Percentiles rank a stretch among this genome's conserved stretches.
Evolutionary conservation across 2,329 filamentous ascomycete genomes (phyloP).

Genomic region (Corynespora cassiicola): DNA sequence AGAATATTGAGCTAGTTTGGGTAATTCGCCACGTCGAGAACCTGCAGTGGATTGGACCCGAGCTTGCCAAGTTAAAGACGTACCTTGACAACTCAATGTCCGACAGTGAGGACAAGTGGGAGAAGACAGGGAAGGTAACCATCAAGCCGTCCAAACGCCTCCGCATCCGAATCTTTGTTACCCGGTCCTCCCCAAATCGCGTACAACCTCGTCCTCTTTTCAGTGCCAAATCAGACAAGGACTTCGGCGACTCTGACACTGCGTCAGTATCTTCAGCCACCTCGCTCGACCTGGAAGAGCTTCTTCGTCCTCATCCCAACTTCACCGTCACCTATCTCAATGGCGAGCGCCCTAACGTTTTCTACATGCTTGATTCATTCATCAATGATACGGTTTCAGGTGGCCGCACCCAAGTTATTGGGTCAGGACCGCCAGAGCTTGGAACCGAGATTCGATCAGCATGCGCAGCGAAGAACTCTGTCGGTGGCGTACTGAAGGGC

Average conservation of each 20-base stretch:
- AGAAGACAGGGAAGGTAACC: conserved; percentile 1
- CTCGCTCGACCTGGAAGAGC: conserved; percentile 9
- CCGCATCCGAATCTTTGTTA: conserved; percentile 23
- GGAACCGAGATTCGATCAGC: conserved; percentile 32
- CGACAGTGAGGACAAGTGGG: neutral
- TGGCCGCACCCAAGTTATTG: conserved; percentile 30
- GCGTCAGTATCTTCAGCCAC: conserved; percentile 7
- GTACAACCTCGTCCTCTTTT: conserved; percentile 1
- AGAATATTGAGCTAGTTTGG: conserved; percentile 29
- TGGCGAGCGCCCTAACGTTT: conserved; percentile 21
- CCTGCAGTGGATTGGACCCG: conserved; percentile 25
- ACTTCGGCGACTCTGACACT: conserved; percentile 9
- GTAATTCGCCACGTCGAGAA: conserved; percentile 28
- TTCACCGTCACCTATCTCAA: conserved; percentile 29
- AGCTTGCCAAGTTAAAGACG: conserved; percentile 22
- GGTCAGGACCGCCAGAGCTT: conserved; percentile 27
- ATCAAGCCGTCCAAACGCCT: conserved; percentile 10
- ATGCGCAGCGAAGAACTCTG: conserved; percentile 27
- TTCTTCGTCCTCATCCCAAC: conserved; percentile 13
- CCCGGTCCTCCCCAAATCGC: conserved; percentile 9
- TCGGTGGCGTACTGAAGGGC: conserved; percentile 30
- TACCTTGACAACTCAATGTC: conserved; percentile 10
- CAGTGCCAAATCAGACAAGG: conserved; percentile 5
- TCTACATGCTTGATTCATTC: conserved; percentile 17
- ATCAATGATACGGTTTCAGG: conserved; percentile 18